Evolutionary conservation across 495 filamentous ascomycete genomes (phyloP).

Genomic region (Venustampulla echinocandica): DNA sequence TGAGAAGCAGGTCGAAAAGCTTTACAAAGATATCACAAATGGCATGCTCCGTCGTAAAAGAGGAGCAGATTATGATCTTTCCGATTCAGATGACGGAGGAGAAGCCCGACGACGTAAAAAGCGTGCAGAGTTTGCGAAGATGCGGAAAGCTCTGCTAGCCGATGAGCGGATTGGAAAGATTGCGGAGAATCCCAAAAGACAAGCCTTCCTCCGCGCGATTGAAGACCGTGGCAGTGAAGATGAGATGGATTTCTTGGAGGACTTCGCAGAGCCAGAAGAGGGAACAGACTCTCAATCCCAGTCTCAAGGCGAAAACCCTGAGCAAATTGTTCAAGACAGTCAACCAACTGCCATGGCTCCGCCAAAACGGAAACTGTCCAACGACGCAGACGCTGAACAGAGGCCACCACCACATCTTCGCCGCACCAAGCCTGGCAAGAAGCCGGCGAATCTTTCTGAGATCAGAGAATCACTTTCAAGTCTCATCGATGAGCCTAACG

Average conservation of each 20-base stretch:
- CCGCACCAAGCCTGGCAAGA: slow-evolving; percentile 53
- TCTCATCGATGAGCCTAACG: slow-evolving; percentile 67
- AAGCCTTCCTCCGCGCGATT: slow-evolving; percentile 81
- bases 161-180: slow-evolving; percentile 88
- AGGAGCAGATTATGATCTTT: slow-evolving; percentile 67
- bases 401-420: slow-evolving; percentile 56
- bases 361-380: slow-evolving; percentile 48
- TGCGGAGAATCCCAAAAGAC: slow-evolving; percentile 80
- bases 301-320: slow-evolving; percentile 25
- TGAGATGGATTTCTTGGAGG: slow-evolving; percentile 64
- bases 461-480: slow-evolving; percentile 73
- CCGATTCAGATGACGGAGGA: slow-evolving; percentile 78
- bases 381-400: slow-evolving; percentile 38
- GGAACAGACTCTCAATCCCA: slow-evolving; percentile 39
- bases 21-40: slow-evolving; percentile 85
- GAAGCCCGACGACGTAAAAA: slow-evolving; percentile 71
- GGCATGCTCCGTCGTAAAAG: slow-evolving; percentile 75
- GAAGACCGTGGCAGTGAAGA: slow-evolving; percentile 77
- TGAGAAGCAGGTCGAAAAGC: slow-evolving; percentile 78
- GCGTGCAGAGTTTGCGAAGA: slow-evolving; percentile 79
- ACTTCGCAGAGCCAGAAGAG: slow-evolving; percentile 38
- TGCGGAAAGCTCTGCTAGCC: slow-evolving; percentile 81
- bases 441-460: slow-evolving; percentile 62
- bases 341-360: slow-evolving; percentile 28
- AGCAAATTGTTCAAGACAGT: slow-evolving; percentile 37